Evolutionary conservation across 2,329 filamentous ascomycete genomes (phyloP).

Genomic region (Aspergillus eucalypticola): DNA sequence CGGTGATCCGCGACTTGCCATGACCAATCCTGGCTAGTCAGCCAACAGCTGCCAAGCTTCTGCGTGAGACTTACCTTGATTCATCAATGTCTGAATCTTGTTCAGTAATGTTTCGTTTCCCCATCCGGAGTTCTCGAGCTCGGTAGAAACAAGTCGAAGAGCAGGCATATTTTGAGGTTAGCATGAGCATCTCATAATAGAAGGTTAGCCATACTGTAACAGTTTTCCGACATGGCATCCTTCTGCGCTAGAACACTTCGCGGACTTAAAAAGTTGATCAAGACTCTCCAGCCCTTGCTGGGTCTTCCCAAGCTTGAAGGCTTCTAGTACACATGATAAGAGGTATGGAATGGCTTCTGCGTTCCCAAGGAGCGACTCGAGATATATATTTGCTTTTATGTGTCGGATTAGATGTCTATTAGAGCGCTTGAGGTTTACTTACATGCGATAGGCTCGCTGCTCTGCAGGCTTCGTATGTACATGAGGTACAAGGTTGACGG

Average conservation of each 20-base stretch:
- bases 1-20: constrained; percentile 44
- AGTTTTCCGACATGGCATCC: constrained; percentile 63
- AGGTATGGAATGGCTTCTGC: constrained; percentile 63
- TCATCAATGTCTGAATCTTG: constrained; percentile 59
- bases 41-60: too few species aligned
- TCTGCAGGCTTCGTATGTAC: constrained; percentile 69
- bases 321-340: constrained; percentile 78
- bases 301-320: constrained; percentile 65
- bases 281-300: constrained; percentile 61
- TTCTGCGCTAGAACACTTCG: constrained; percentile 50
- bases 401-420: constrained; percentile 45
- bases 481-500: constrained; percentile 70
- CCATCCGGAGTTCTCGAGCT: constrained; percentile 39
- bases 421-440: constrained; percentile 26
- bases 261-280: constrained; percentile 60
- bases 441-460: constrained; percentile 57
- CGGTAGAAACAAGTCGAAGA: constrained; percentile 47
- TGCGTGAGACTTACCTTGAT: constrained; percentile 44
- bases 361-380: constrained; percentile 60
- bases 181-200: not conserved
- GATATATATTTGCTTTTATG: constrained; percentile 52
- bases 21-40: constrained; percentile 5
- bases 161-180: constrained; percentile 41
- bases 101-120: constrained; percentile 28
- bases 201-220: constrained; percentile 54